phyloP scores from a whole-genome alignment of 768 basidiomycete species.

The Suillus luteus region DNA sequence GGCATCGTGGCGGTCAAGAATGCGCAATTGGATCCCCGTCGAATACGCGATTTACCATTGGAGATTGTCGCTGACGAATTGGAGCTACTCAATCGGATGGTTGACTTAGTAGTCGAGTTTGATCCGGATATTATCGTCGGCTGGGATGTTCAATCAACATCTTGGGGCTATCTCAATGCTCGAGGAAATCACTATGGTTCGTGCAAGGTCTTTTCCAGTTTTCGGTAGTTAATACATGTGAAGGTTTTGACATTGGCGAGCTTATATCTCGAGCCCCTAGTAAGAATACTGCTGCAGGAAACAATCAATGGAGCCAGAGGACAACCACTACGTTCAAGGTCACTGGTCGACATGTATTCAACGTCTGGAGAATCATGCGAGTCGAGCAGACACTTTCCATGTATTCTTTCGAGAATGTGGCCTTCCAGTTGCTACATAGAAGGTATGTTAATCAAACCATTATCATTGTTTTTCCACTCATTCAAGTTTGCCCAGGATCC shows the following conservation, averaged over 20 bases:
- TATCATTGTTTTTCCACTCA: conserved; percentile 4
- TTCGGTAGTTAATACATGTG: conserved; percentile 8
- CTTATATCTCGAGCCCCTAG: conserved; percentile 75
- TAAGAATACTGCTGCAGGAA: conserved; percentile 36
- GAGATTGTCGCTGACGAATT: conserved; percentile 69
- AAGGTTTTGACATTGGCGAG: conserved; percentile 74
- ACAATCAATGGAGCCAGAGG: conserved; percentile 69
- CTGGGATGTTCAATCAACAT: conserved; percentile 86
- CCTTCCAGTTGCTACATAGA: conserved; percentile 73
- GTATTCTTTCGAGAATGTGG: conserved; percentile 91
- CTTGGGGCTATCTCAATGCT: conserved; percentile 89
- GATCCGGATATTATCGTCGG: conserved; percentile 93
- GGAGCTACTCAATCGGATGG: conserved; percentile 74
- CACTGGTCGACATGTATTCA: conserved; percentile 87
- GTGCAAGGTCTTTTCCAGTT: conserved; percentile 14
- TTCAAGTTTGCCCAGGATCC: conserved; percentile 62
- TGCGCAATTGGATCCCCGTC: conserved; percentile 38
- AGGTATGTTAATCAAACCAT: conserved; percentile 49
- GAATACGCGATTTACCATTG: conserved; percentile 46
- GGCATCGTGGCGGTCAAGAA: conserved; percentile 59
- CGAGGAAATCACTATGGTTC: conserved; percentile 64
- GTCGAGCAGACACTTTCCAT: conserved; percentile 74
- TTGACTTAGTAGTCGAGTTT: conserved; percentile 71
- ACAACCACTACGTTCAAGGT: conserved; percentile 84
- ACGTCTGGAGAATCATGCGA: conserved; percentile 91